These are phyloP conservation scores for California macrophylla DNA, from an alignment of 441 rosid species.

Conservation along the genomic window DNA sequence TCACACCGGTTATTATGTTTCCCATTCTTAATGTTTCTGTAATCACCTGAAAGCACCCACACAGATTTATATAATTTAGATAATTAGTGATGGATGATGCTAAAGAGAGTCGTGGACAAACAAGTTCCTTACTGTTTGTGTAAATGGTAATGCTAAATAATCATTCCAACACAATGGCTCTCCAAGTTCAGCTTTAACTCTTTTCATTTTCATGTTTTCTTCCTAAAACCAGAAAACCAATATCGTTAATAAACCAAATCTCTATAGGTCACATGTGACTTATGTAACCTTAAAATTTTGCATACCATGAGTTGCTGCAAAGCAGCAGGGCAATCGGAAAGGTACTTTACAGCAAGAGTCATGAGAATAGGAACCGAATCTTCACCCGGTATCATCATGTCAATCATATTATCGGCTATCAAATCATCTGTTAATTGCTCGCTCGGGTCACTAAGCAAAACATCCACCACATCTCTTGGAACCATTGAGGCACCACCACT, in stretches of 20 bases:
- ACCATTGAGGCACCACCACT: conserved; percentile 22
- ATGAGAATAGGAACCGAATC: conserved; percentile 91
- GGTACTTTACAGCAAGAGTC: conserved; percentile 78
- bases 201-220: conserved; percentile 72
- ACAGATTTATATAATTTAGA: not conserved
- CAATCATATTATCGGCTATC: conserved; percentile 80
- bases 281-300: not conserved
- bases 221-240: conserved; percentile 33
- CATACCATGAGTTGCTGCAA: conserved; percentile 60
- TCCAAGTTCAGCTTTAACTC: conserved; percentile 44
- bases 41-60: conserved; percentile 49
- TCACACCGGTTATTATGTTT: conserved; percentile 75
- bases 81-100: not conserved
- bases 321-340: conserved; percentile 69
- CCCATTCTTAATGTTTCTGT: conserved; percentile 87
- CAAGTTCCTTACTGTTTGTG: conserved; percentile 52
- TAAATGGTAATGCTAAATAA: conserved; percentile 68
- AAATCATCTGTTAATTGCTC: conserved; percentile 52
- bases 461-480: conserved; percentile 60
- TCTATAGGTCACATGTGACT: not conserved
- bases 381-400: conserved; percentile 98
- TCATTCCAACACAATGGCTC: conserved; percentile 67
- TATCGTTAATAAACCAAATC: not conserved
- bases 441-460: conserved; percentile 47
- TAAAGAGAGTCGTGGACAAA: not conserved